Base-by-base conservation (phyloP, 352 stramenopile genomes). In the Phytophthora europaea region DNA sequence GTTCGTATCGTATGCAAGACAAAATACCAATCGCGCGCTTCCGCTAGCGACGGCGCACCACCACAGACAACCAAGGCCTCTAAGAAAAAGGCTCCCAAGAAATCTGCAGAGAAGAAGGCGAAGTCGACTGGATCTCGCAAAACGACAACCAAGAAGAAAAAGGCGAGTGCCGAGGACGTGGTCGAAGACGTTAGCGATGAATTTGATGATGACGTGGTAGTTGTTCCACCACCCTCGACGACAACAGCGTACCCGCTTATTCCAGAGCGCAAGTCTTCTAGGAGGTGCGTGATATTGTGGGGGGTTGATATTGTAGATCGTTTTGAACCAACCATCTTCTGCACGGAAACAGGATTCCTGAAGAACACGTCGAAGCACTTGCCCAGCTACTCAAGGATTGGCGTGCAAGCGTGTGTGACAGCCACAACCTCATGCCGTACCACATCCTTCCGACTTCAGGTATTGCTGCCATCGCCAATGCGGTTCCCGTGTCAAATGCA, bases 351-450 rank as follows among this genome's bases (percentile, higher is more conserved):
- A 94, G 89, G 55, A 93, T 97, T 45, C 84, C 90, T 22, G 66
- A 84, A 47, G 58, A 81, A 10, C 87, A 97, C 54, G 87, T 91
- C 15, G 86, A 94, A 51, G 77, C 86, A 20, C 67, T 97, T 36
- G 86, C 86, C 2, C 90, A 95, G 52, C 63, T 97, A 20, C 76
- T 97, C 13, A 95, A 95, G 71, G 90, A 97, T 69, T 97, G 90
- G 90, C 87, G 90, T 55, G 90, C 88, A 23, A 94, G 81, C 53
- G 88, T 95, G 13, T 97, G 90, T 61, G 90, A 97, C 72, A 94
- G 83, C 59, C 89, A 90, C 38, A 94, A 94, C 59, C 74, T 92
- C 38, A 97, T 97, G 90, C 90, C 90, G 57, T 97, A 97, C 56
- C 90, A 97, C 36, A 97, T 97, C 57, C 72, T 97, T 26, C 84